Percentiles rank a stretch among this genome's conserved stretches.
Conservation (phyloP, 1,284 basidiomycete species). For the Microstroma glucosiphilum region DNA sequence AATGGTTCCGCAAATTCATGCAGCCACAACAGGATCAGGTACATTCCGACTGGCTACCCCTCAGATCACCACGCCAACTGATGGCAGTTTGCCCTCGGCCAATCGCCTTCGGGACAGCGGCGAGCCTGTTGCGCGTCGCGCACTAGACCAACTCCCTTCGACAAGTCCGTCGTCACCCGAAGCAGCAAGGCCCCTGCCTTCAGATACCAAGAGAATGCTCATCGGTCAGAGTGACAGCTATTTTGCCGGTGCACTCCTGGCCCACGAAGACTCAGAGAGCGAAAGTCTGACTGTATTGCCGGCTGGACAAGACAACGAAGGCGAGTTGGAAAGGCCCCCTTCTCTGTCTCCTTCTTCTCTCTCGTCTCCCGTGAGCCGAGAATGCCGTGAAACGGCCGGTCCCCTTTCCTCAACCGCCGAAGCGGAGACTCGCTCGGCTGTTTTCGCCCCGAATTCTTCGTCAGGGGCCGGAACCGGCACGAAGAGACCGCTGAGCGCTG, state of each 20-base stretch:
- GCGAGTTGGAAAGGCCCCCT: background rate
- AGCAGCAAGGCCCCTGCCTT: background rate
- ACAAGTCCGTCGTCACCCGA: background rate
- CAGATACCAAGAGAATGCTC: background rate
- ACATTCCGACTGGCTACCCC: conserved; percentile 38
- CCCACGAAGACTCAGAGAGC: background rate
- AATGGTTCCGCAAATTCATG: conserved; percentile 24
- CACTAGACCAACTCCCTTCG: background rate
- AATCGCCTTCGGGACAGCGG: background rate
- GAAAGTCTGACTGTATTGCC: too few relatives aligned
- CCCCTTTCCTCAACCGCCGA: background rate
- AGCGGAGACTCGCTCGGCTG: background rate
- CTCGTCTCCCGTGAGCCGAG: background rate
- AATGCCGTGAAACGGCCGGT: background rate
- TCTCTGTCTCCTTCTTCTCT: background rate
- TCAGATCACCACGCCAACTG: conserved; percentile 33
- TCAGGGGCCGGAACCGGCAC: background rate
- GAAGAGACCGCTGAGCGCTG: conserved; percentile 4
- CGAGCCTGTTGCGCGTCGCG: background rate
- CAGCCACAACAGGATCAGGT: conserved; percentile 37
- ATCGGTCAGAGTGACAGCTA: background rate
- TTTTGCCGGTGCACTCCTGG: background rate
- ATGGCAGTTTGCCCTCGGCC: conserved; percentile 18
- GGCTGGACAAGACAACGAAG: too few relatives aligned
- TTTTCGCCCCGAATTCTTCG: background rate